These are phyloP conservation scores for Nicotiana benthamiana DNA, from an alignment of 257 asterid genomes.

Conservation along the genomic window DNA sequence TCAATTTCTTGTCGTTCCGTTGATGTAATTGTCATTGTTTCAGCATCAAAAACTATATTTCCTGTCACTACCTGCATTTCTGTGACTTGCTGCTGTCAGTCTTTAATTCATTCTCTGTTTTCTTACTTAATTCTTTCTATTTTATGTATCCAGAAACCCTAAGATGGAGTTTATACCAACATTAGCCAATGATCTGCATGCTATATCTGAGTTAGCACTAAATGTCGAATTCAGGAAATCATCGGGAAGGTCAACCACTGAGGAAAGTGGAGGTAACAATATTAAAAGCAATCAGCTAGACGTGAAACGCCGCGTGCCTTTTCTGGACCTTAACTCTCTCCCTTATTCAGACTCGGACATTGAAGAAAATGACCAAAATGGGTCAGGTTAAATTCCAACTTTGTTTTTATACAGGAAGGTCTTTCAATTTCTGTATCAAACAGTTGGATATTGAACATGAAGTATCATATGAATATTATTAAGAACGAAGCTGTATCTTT, in stretches of 20 bases:
- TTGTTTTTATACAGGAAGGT: background rate
- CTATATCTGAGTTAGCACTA: background rate
- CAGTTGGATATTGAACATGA: background rate
- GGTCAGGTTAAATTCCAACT: conserved; percentile 19
- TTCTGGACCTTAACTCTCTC: conserved; percentile 22
- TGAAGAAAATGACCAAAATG: conserved; percentile 13
- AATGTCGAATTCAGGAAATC: background rate
- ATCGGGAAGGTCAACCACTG: background rate
- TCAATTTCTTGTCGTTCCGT: background rate
- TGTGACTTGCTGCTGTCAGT: background rate
- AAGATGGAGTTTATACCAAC: background rate
- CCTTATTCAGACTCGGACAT: conserved; percentile 20
- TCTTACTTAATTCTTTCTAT: background rate
- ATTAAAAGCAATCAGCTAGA: background rate
- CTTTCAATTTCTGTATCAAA: background rate
- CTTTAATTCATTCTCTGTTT: background rate
- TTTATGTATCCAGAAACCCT: background rate
- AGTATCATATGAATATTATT: background rate
- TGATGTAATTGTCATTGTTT: background rate
- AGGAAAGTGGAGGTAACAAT: background rate
- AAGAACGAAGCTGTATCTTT: background rate
- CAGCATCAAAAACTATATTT: background rate
- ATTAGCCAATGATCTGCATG: background rate
- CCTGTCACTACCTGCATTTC: background rate
- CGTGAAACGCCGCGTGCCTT: background rate